Conservation (phyloP, 2,329 filamentous ascomycete species). For the Verticillium zaregamsianum region DNA sequence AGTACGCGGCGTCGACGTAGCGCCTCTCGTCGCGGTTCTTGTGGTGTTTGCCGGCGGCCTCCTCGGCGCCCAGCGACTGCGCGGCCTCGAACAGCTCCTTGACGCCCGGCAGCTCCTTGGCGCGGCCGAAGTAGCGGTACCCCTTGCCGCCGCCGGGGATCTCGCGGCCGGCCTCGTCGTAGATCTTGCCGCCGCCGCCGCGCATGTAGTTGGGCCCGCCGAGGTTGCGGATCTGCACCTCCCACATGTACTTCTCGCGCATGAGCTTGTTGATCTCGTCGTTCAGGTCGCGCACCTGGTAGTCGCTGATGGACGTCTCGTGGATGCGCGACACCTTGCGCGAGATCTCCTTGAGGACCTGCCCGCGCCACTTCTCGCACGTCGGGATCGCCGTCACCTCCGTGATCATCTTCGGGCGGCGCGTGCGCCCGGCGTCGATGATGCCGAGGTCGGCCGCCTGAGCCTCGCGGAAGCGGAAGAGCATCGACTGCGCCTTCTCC, state of each 20-base stretch:
- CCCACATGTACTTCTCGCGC: conserved; percentile 99
- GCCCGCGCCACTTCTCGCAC: conserved; percentile 97
- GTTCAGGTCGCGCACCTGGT: conserved; percentile 95
- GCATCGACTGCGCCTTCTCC: conserved; percentile 99
- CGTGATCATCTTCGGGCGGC: conserved; percentile 87
- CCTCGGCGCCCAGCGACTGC: conserved; percentile 48
- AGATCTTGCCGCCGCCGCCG: conserved; percentile 61
- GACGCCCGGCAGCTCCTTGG: conserved; percentile 85
- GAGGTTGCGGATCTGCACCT: conserved; percentile 89
- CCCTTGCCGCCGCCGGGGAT: conserved; percentile 77
- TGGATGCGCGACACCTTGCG: conserved; percentile 97
- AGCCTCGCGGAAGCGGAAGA: conserved; percentile 97
- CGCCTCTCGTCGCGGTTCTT: conserved; percentile 67
- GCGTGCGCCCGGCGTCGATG: conserved; percentile 84
- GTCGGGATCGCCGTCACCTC: conserved; percentile 76
- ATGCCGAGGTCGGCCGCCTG: conserved; percentile 96
- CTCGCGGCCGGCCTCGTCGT: conserved; percentile 70
- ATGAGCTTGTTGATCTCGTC: conserved; percentile 99
- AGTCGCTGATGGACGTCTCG: conserved; percentile 86
- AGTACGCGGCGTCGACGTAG: conserved; percentile 89
- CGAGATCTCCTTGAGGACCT: conserved; percentile 94
- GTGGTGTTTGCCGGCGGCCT: conserved; percentile 46
- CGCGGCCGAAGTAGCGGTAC: conserved; percentile 91
- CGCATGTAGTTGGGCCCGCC: conserved; percentile 98
- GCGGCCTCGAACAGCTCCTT: conserved; percentile 90